phyloP scores from a whole-genome alignment of 192 early-diverging fungal species.

The Linnemannia schmuckeri region DNA sequence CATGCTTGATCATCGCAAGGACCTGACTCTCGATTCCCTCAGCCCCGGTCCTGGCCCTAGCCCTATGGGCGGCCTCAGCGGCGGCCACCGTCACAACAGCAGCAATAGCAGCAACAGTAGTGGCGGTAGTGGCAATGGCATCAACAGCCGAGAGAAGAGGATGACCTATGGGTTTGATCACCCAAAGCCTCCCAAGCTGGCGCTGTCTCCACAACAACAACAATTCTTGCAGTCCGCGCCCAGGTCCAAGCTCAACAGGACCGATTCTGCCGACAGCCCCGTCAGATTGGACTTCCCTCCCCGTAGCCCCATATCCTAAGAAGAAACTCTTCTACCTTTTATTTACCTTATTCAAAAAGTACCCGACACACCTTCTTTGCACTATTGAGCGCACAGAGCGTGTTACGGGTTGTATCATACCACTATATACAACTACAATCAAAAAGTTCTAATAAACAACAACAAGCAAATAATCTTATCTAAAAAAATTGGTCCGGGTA shows the following conservation, averaged over 20 bases:
- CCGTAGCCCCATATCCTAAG: neutral
- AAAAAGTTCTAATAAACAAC: no score
- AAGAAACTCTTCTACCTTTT: neutral
- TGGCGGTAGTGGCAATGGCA: neutral
- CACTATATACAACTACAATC: no score
- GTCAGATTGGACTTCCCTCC: neutral
- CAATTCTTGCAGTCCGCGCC: neutral
- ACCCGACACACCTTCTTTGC: no score
- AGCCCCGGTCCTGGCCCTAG: no score
- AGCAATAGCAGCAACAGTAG: neutral
- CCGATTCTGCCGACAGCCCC: neutral
- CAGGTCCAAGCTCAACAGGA: neutral
- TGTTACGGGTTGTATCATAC: no score
- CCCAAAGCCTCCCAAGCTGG: neutral
- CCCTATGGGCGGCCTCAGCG: no score
- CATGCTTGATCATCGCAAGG: neutral
- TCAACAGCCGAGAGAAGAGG: neutral
- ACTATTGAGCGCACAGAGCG: no score
- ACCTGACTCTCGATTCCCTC: no score
- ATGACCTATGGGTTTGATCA: neutral
- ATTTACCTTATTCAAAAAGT: no score
- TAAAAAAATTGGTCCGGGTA: no score
- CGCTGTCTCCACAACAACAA: neutral
- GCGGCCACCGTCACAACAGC: neutral
- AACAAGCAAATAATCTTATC: no score